Percentiles rank a stretch among this genome's conserved stretches.
Conservation (phyloP, 495 filamentous ascomycete genomes). For the Podospora didyma region DNA sequence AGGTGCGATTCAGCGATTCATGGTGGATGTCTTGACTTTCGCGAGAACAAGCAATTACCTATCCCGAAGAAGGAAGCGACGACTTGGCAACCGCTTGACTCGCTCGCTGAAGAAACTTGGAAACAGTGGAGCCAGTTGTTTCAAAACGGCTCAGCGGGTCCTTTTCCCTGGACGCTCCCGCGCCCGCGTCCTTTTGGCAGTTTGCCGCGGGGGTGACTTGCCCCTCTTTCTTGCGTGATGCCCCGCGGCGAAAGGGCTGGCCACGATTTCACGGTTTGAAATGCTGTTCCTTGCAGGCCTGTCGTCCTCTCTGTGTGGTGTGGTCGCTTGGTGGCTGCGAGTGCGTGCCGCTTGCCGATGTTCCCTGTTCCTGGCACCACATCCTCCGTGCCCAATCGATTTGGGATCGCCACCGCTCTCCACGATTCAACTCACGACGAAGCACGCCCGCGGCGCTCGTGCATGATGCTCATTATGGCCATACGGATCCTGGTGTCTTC, state of each 20-base stretch:
- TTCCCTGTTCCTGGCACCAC: neutral
- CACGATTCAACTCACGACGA: neutral
- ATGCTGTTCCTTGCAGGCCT: constrained; percentile 14
- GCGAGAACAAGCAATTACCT: neutral
- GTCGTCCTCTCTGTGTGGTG: constrained; percentile 12
- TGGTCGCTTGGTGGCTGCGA: too few species aligned
- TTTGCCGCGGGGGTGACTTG: neutral
- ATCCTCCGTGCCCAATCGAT: neutral
- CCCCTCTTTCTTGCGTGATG: constrained; percentile 2
- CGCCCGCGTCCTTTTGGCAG: neutral
- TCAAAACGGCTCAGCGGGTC: constrained; percentile 18
- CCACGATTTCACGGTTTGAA: constrained; percentile 17
- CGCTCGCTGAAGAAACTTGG: neutral
- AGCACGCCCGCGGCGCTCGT: neutral
- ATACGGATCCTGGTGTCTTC: neutral
- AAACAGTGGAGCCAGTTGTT: constrained; percentile 3
- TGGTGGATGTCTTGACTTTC: neutral
- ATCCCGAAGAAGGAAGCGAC: neutral
- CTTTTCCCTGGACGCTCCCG: neutral
- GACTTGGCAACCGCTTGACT: neutral
- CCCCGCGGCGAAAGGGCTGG: constrained; percentile 4
- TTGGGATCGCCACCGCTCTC: neutral
- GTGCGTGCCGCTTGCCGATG: neutral
- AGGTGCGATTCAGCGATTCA: neutral
- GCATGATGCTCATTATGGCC: neutral